Conservation (phyloP, 495 filamentous ascomycete species). For the Tuber borchii region DNA sequence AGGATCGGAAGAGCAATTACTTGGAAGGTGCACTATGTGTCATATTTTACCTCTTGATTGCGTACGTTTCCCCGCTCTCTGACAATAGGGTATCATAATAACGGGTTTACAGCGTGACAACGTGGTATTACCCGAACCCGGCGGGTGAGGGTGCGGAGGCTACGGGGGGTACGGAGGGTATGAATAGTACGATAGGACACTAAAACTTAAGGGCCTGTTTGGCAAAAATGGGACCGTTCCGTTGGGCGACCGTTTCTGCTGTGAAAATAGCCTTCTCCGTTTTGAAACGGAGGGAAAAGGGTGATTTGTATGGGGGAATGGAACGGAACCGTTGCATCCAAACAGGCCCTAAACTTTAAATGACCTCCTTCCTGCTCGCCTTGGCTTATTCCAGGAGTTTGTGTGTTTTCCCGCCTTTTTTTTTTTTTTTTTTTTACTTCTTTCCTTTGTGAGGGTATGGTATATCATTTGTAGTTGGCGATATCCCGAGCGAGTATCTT, state of each 20-base stretch:
- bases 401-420: background rate
- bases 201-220: background rate
- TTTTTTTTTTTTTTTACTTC: background rate
- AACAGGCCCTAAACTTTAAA: background rate
- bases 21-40: slow-evolving; percentile 73
- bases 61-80: slow-evolving; percentile 31
- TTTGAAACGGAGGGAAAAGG: no score
- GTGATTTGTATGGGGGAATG: no score
- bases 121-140: slow-evolving; percentile 53
- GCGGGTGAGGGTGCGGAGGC: background rate
- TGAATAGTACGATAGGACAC: background rate
- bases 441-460: background rate
- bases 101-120: slow-evolving; percentile 46
- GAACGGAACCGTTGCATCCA: no score
- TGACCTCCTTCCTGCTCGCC: background rate
- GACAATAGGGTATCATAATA: background rate
- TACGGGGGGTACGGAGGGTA: background rate
- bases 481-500: background rate
- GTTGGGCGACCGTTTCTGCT: no score
- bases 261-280: no score
- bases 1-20: slow-evolving; percentile 74
- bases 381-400: background rate
- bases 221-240: no score
- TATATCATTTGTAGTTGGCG: background rate
- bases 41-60: slow-evolving; percentile 59